Evolutionary conservation across 441 rosid species (phyloP).

Genomic region (Populus hybrid): DNA sequence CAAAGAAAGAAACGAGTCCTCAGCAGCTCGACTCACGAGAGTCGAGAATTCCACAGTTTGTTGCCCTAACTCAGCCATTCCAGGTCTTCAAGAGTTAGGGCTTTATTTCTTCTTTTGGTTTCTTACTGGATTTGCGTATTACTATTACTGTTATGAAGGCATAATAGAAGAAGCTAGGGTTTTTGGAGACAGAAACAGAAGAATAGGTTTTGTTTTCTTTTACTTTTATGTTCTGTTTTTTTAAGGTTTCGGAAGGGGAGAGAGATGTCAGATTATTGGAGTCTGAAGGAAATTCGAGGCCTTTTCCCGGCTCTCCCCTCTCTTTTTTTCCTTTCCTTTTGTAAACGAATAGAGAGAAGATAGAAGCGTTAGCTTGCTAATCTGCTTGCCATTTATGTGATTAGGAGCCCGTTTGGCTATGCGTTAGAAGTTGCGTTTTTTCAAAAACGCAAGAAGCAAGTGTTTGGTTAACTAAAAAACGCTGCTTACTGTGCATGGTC

Average conservation of each 20-base stretch:
- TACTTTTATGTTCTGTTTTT: too few species aligned
- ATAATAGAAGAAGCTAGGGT: slow-evolving; percentile 9
- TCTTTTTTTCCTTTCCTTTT: too few species aligned
- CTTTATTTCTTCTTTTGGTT: neutral
- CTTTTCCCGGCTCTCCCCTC: neutral
- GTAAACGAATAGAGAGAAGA: neutral
- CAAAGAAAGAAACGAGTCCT: slow-evolving; percentile 73
- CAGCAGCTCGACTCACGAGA: slow-evolving; percentile 76
- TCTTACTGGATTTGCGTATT: slow-evolving; percentile 8
- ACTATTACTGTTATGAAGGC: neutral
- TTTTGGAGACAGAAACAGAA: neutral
- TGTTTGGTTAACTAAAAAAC: too few species aligned
- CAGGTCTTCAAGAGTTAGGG: neutral
- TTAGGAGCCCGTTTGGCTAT: too few species aligned
- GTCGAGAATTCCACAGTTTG: slow-evolving; percentile 82
- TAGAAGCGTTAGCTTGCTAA: too few species aligned
- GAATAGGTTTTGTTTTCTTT: neutral
- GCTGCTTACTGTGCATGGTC: too few species aligned
- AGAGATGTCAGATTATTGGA: neutral
- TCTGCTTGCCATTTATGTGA: too few species aligned
- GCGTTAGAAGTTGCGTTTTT: too few species aligned
- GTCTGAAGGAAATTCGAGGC: too few species aligned
- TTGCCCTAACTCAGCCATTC: slow-evolving; percentile 87
- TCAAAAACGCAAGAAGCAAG: too few species aligned
- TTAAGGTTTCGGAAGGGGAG: neutral